A percentile compares a stretch with the other conserved stretches of the same genome.
Evolutionary conservation across 78 protist species (phyloP).

Genomic region (Anaeramoeba ignava): DNA sequence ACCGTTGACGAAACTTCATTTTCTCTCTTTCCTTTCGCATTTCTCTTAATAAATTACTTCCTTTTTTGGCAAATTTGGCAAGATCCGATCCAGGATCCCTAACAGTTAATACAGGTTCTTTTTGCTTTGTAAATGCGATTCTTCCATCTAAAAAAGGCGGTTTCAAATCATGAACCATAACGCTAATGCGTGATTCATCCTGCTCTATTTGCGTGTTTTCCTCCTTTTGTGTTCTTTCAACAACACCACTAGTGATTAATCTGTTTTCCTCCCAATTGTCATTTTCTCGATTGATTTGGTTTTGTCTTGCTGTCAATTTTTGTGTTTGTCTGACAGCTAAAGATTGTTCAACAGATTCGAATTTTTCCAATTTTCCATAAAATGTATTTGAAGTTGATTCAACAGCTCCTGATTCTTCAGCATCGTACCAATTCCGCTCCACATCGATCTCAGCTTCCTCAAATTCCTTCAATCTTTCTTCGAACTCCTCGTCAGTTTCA

Average conservation of each 20-base stretch:
- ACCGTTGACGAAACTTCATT: background rate
- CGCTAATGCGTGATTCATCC: conserved; percentile 7
- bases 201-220: background rate
- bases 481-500: background rate
- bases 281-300: background rate
- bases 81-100: conserved; percentile 78
- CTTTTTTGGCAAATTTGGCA: conserved; percentile 62
- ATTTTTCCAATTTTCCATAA: background rate
- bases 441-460: background rate
- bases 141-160: conserved; percentile 90
- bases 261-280: conserved; percentile 15
- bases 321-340: background rate
- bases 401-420: background rate
- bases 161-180: conserved; percentile 55
- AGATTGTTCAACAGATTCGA: background rate
- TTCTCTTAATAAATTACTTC: conserved; percentile 38
- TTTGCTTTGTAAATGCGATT: conserved; percentile 36
- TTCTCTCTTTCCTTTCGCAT: conserved; percentile 41
- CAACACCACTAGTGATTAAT: conserved; percentile 5
- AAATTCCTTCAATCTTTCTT: background rate
- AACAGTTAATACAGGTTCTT: conserved; percentile 58
- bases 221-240: background rate
- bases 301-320: background rate
- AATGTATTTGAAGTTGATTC: background rate
- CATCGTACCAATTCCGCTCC: background rate